Conservation (phyloP, 1,139 yeast genomes). For the Debaryomyces sp. region DNA sequence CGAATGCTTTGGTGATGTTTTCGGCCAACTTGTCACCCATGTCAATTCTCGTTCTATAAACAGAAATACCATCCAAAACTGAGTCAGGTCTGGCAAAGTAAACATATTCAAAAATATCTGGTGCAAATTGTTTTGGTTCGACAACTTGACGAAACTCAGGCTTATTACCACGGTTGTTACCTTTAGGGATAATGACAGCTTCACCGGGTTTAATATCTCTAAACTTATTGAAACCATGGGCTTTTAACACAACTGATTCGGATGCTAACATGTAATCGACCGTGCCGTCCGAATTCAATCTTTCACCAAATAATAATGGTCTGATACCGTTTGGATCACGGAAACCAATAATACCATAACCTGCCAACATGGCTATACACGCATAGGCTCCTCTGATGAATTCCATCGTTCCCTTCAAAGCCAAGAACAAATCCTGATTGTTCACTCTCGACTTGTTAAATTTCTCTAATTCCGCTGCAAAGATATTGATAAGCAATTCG, state of each 20-base stretch:
- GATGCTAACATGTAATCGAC: slow-evolving; percentile 93
- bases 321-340: slow-evolving; percentile 97
- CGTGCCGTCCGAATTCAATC: slow-evolving; percentile 68
- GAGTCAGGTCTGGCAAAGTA: slow-evolving; percentile 98
- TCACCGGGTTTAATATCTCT: slow-evolving; percentile 93
- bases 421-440: slow-evolving; percentile 84
- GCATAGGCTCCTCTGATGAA: slow-evolving; percentile 94
- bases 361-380: slow-evolving; percentile 92
- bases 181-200: slow-evolving; percentile 89
- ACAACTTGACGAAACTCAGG: slow-evolving; percentile 90
- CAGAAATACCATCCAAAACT: slow-evolving; percentile 92
- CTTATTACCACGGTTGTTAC: slow-evolving; percentile 37
- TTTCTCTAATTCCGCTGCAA: slow-evolving; percentile 89
- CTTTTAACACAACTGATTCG: slow-evolving; percentile 91
- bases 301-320: slow-evolving; percentile 84
- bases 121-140: slow-evolving; percentile 77
- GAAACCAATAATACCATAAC: slow-evolving; percentile 93
- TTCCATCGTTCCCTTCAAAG: slow-evolving; percentile 79
- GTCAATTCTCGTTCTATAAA: slow-evolving; percentile 86
- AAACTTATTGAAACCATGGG: slow-evolving; percentile 83
- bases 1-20: slow-evolving; percentile 58
- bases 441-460: slow-evolving; percentile 93
- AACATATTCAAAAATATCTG: slow-evolving; percentile 96
- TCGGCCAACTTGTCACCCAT: slow-evolving; percentile 93
- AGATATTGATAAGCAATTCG: slow-evolving; percentile 82